Base-by-base conservation (phyloP, 2,329 filamentous ascomycete species). In the Hypoxylon sp. region DNA sequence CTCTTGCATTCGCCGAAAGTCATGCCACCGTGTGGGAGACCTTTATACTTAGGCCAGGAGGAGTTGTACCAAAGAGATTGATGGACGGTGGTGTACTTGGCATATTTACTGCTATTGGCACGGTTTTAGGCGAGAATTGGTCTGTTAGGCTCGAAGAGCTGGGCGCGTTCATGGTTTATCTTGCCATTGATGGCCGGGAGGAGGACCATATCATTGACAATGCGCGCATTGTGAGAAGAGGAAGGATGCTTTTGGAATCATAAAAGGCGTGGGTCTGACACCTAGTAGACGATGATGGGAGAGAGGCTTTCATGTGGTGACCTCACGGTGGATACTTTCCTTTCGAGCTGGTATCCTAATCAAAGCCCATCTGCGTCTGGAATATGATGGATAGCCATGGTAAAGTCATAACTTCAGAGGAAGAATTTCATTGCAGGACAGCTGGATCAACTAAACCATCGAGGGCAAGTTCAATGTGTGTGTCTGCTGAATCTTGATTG, bases 151-250 rank as follows among this genome's bases (percentile, higher is more conserved):
- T 65, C 22, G 73, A 76, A 35, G 70, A 75, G 56, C 33, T 77
- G 24, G 70, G 69, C 10, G 73, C 73, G 13, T 76, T 71, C 54
- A 74, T 75, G 70, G 59, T 71, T 22, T 55, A 74, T 24, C 63
- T 77, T 17, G 71, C 65, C 5, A 53, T 72, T 11, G 51, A 67
- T 24, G 73, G 72, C 2, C 63, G 63, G 26, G 74, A 61, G 9
- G 72, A 76, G 62, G 65, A 61, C 24, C 17, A 60, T 8, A 13
- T 73, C 3, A 67, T 73, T 35, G 65, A 74, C 53, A 74, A 76
- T 57, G 53, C 31, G 14, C 65, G 65, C 17, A 72, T 76, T 31
- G 73, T 65, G 31, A 63, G 46, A 14, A 73, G 68, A 39, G 75
- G 74, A 3, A 71, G 65, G 52, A 73, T 76, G 53, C 50, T 75